A percentile compares a stretch with the other conserved stretches of the same genome.
These are phyloP conservation scores for Mycosphaerella sp. DNA, from an alignment of 2,329 filamentous ascomycete species.

Conservation along the genomic window DNA sequence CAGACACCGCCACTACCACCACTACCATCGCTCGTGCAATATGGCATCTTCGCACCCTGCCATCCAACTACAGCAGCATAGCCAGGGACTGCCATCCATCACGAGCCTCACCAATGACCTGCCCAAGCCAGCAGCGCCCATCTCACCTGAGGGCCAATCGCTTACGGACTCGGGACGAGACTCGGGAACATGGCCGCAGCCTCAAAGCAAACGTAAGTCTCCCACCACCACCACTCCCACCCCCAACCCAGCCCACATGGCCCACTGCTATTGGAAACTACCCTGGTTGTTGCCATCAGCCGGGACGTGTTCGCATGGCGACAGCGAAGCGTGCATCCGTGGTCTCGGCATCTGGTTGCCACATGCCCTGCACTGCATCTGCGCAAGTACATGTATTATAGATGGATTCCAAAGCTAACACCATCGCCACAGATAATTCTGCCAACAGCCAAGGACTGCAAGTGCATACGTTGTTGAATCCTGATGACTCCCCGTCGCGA, in stretches of 20 bases:
- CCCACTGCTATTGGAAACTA: background rate
- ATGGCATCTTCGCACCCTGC: constrained; percentile 25
- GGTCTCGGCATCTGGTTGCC: constrained; percentile 4
- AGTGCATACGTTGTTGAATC: constrained; percentile 45
- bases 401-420: background rate
- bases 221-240: background rate
- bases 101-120: constrained; percentile 34
- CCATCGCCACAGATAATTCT: constrained; percentile 30
- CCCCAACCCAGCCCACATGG: constrained; percentile 3
- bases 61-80: constrained; percentile 17
- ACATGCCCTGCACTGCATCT: background rate
- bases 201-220: constrained; percentile 36
- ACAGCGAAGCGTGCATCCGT: background rate
- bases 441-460: constrained; percentile 44
- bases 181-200: constrained; percentile 35
- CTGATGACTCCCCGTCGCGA: constrained; percentile 45
- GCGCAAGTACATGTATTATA: no score
- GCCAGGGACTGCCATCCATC: constrained; percentile 34
- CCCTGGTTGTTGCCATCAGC: background rate
- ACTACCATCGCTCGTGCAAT: constrained; percentile 1
- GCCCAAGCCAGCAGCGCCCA: constrained; percentile 25
- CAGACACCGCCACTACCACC: background rate
- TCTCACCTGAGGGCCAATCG: constrained; percentile 30
- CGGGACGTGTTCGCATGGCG: background rate
- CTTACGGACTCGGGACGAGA: constrained; percentile 31